These are phyloP conservation scores for Oryza rufipogon DNA, from an alignment of 176 grass and related monocot genomes.

Conservation along the genomic window DNA sequence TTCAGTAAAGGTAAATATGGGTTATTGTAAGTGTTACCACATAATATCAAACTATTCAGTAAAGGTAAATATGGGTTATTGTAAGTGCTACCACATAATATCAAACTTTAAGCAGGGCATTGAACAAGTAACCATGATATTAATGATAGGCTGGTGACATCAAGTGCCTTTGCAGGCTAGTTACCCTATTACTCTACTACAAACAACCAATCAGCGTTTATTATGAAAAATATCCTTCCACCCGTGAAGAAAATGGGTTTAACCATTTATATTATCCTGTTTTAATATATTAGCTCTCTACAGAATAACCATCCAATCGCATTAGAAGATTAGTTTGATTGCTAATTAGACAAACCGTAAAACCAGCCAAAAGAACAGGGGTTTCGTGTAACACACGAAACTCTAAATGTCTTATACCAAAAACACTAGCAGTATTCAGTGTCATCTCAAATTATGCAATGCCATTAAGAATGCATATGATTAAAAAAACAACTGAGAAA, in stretches of 20 bases:
- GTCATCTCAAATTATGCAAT: background rate
- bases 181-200: conserved; percentile 24
- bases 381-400: background rate
- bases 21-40: background rate
- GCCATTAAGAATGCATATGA: background rate
- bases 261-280: background rate
- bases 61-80: conserved; percentile 13
- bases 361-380: background rate
- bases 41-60: background rate
- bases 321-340: background rate
- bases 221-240: background rate
- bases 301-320: background rate
- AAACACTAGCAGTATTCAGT: background rate
- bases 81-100: background rate
- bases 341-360: background rate
- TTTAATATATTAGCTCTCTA: background rate
- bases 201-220: background rate
- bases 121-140: conserved; percentile 15
- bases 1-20: conserved; percentile 3
- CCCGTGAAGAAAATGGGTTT: background rate
- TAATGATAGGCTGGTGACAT: background rate
- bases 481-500: background rate
- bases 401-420: background rate
- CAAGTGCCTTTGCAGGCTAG: conserved; percentile 9
- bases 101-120: background rate